A percentile compares a stretch with the other conserved stretches of the same genome.
Evolutionary conservation across 108 stramenopile species (phyloP).

Genomic region (Pseudonitzschia multiseries): DNA sequence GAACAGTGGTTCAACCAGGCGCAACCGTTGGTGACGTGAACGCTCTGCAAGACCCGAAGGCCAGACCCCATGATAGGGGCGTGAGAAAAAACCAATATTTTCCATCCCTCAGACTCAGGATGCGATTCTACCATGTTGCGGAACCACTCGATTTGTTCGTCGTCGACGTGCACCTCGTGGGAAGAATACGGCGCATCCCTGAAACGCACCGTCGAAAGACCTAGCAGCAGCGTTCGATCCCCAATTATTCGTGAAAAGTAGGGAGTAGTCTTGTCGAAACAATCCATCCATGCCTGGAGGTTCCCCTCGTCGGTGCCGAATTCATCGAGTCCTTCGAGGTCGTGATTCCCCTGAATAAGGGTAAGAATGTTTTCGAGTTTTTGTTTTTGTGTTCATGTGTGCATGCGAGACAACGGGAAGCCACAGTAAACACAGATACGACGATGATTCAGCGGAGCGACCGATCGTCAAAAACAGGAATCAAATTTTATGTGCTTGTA

Average conservation of each 20-base stretch:
- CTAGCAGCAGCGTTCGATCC: constrained; percentile 88
- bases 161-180: constrained; percentile 92
- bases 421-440: neutral
- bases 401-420: neutral
- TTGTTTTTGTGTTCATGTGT: neutral
- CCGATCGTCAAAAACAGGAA: neutral
- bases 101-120: constrained; percentile 87
- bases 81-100: constrained; percentile 91
- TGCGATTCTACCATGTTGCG: constrained; percentile 62
- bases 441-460: no score
- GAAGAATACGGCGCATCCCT: constrained; percentile 86
- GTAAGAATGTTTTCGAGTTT: neutral
- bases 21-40: constrained; percentile 89
- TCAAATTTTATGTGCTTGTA: neutral
- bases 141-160: constrained; percentile 91
- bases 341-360: constrained; percentile 42
- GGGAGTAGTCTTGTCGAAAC: constrained; percentile 71
- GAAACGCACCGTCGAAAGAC: constrained; percentile 81
- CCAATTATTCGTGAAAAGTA: constrained; percentile 78
- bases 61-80: constrained; percentile 91
- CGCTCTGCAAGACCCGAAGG: constrained; percentile 86
- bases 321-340: constrained; percentile 94
- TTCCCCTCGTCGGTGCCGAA: constrained; percentile 89
- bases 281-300: constrained; percentile 61
- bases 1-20: constrained; percentile 82